Percentiles rank a stretch among this genome's conserved stretches.
phyloP scores from a whole-genome alignment of 1,284 basidiomycete genomes.

The Cystobasidiaceae sp. region DNA sequence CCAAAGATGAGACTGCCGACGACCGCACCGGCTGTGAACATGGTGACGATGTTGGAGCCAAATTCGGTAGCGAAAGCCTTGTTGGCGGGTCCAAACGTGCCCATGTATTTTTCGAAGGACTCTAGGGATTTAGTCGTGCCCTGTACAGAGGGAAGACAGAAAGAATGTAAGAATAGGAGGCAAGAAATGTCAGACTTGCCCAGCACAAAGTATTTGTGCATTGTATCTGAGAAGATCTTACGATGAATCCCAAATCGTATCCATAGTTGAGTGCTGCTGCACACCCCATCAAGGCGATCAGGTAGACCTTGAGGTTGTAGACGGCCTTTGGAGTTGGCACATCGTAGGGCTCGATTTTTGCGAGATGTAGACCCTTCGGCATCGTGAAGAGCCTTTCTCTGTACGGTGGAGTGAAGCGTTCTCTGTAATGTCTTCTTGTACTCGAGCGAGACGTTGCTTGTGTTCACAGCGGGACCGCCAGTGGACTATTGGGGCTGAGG shows the following conservation, averaged over 20 bases:
- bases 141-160: neutral
- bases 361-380: neutral
- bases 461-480: too few species aligned
- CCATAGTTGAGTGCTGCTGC: neutral
- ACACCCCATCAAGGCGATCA: neutral
- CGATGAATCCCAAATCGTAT: neutral
- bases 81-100: neutral
- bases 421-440: too few species aligned
- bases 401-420: too few species aligned
- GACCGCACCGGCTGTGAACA: slow-evolving; percentile 2
- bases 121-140: neutral
- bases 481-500: too few species aligned
- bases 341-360: neutral
- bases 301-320: slow-evolving; percentile 1
- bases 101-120: neutral
- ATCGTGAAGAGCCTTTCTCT: too few species aligned
- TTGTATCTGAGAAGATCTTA: neutral
- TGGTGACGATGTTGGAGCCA: slow-evolving; percentile 5
- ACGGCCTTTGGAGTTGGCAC: neutral
- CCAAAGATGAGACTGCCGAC: neutral
- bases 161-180: neutral
- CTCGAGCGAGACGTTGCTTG: too few species aligned
- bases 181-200: too few species aligned
- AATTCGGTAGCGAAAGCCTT: neutral
- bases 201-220: neutral